Base-by-base conservation (phyloP, 441 rosid species). In the Geranium incanum region DNA sequence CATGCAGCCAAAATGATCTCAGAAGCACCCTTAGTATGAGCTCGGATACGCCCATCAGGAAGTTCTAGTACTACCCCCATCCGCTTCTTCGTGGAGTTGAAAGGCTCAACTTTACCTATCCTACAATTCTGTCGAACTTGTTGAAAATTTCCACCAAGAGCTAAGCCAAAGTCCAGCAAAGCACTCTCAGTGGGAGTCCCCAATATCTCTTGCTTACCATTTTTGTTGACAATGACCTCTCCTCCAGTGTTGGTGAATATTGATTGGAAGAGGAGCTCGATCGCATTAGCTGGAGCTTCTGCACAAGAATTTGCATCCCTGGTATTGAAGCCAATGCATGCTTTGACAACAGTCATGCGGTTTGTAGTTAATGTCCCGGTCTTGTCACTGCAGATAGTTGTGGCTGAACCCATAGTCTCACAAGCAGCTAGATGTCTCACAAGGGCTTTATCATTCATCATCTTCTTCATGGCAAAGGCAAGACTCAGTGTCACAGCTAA, bases 381-480 rank as follows among this genome's bases (percentile, higher is more conserved):
- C 64, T 59, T 59, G 64, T 59, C 64, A 18, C 64, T 59, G 19
- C 64, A 59, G 4, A 59, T 59, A 18, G 3, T 59, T 59, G 64
- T 59, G 64, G 64, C 64, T 4, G 64, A 59, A 18, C 64, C 64
- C 64, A 59, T 59, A 19, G 64, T 59, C 33, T 59, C 64, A 59
- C 64, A 59, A 19, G 64, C 64, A 3, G 64, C 64, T 18, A 59
- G 64, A 19, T 59, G 64, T 59, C 64, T 18, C 28, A 59, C 64
- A 6, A 59, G 64, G 18, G 64, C 64, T 19, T 59, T 59, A 59
- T 59, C 64, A 19, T 59, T 59, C 64, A 59, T 59, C 64, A 59
- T 59, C 33, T 59, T 59, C 64, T 59, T 59, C 64, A 59, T 16
- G 33, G 64, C 64, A 18, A 59, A 59, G 28, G 64, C 64, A 59